Evolutionary conservation across 352 stramenopile genomes (phyloP).

Genomic region (Globisporangium yorkense): DNA sequence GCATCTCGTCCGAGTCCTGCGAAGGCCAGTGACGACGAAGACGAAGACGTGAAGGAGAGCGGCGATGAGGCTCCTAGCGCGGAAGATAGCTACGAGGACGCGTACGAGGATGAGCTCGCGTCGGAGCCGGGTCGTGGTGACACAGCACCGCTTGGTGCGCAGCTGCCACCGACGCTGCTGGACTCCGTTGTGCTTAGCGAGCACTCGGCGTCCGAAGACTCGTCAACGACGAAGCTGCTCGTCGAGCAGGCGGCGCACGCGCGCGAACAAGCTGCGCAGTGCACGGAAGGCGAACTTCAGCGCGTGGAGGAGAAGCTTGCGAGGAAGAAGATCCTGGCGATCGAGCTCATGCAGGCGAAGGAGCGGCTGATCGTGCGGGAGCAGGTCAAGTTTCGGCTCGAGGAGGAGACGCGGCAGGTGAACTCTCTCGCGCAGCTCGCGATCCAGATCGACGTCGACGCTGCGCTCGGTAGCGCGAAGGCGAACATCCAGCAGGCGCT

Average conservation of each 20-base stretch:
- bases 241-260: constrained; percentile 21
- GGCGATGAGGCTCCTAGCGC: neutral
- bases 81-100: neutral
- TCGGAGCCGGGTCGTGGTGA: neutral
- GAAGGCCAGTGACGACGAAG: neutral
- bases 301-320: constrained; percentile 18
- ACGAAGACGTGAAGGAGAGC: neutral
- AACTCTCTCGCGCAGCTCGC: constrained; percentile 31
- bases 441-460: constrained; percentile 26
- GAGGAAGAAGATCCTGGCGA: constrained; percentile 36
- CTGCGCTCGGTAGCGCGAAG: constrained; percentile 23
- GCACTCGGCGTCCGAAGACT: constrained; percentile 39
- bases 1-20: neutral
- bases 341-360: constrained; percentile 36
- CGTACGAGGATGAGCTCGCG: neutral
- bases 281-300: constrained; percentile 3
- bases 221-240: constrained; percentile 46
- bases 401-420: constrained; percentile 41
- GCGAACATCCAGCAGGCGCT: constrained; percentile 22
- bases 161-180: neutral
- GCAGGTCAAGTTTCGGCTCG: constrained; percentile 19
- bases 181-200: neutral
- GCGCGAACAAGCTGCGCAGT: constrained; percentile 5
- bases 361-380: constrained; percentile 25
- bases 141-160: too few relatives aligned